phyloP scores from a whole-genome alignment of 495 filamentous ascomycete species.

The Neurospora sp. region DNA sequence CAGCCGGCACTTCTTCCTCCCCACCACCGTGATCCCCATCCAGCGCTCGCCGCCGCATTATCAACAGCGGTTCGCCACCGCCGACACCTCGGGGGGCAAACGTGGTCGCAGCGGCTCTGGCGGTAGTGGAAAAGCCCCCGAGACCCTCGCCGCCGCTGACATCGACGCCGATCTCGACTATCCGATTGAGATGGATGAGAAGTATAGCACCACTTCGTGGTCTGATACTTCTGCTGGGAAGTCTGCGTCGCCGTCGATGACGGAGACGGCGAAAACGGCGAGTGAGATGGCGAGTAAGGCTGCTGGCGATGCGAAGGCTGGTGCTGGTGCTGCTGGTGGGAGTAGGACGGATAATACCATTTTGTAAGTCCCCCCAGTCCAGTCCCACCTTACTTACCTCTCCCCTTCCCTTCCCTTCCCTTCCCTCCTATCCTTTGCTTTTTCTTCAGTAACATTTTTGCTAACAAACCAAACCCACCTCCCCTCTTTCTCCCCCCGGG shows the following conservation, averaged over 20 bases:
- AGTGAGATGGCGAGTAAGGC: background rate
- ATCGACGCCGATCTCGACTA: conserved; percentile 22
- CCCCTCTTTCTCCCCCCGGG: background rate
- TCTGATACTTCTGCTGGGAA: background rate
- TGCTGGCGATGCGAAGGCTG: background rate
- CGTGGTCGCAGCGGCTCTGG: too few species aligned
- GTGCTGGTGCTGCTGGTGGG: background rate
- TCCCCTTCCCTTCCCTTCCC: too few species aligned
- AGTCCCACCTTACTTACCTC: too few species aligned
- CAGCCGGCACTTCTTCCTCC: background rate
- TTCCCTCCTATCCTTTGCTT: too few species aligned
- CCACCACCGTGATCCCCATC: background rate
- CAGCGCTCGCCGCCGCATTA: background rate
- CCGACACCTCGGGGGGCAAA: too few species aligned
- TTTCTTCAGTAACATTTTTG: too few species aligned
- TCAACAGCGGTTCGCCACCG: background rate
- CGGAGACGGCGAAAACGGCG: conserved; percentile 1
- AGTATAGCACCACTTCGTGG: conserved; percentile 1
- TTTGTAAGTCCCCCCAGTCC: too few species aligned
- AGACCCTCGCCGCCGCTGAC: conserved; percentile 5
- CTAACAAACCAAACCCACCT: background rate
- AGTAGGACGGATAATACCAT: background rate
- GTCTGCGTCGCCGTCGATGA: background rate
- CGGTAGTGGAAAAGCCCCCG: background rate
- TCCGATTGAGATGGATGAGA: conserved; percentile 11